These are phyloP conservation scores for Gillenia trifoliata DNA, from an alignment of 306 rosid genomes.

Conservation along the genomic window DNA sequence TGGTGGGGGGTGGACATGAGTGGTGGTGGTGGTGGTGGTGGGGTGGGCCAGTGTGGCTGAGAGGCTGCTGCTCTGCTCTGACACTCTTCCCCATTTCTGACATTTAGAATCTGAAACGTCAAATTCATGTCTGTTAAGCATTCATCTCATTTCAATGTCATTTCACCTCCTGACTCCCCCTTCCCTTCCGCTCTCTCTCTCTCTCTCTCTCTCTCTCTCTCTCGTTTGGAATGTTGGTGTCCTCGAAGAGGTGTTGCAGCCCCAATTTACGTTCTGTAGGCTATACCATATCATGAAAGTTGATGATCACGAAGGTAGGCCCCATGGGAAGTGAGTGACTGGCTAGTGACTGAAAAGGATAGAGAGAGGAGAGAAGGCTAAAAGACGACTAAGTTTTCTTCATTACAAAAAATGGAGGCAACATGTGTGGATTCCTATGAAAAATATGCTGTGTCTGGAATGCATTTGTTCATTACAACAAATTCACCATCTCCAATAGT, in stretches of 20 bases:
- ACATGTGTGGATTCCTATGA: slow-evolving; percentile 50
- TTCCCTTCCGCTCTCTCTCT: slow-evolving; percentile 18
- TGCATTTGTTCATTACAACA: background rate
- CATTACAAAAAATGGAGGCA: slow-evolving; percentile 25
- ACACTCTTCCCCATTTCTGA: slow-evolving; percentile 30
- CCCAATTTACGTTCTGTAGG: background rate
- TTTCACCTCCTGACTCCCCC: slow-evolving; percentile 46
- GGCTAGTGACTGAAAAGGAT: slow-evolving; percentile 20
- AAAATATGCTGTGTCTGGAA: slow-evolving; percentile 34
- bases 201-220: slow-evolving; percentile 19
- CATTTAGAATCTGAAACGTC: slow-evolving; percentile 98
- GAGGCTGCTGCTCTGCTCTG: slow-evolving; percentile 3
- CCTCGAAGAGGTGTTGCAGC: slow-evolving; percentile 10
- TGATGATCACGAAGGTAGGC: slow-evolving; percentile 6
- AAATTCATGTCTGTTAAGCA: slow-evolving; percentile 60
- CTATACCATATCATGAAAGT: background rate
- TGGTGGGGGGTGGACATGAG: too few species aligned
- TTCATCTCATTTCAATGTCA: slow-evolving; percentile 60
- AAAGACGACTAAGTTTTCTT: slow-evolving; percentile 10
- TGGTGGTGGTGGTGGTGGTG: background rate
- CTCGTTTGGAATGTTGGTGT: slow-evolving; percentile 6
- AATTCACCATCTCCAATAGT: slow-evolving; percentile 18
- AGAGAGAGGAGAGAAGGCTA: background rate
- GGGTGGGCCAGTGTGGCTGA: slow-evolving; percentile 13
- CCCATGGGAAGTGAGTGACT: background rate